Base-by-base conservation (phyloP, 2,329 filamentous ascomycete species). In the Colletotrichum spaethianum region DNA sequence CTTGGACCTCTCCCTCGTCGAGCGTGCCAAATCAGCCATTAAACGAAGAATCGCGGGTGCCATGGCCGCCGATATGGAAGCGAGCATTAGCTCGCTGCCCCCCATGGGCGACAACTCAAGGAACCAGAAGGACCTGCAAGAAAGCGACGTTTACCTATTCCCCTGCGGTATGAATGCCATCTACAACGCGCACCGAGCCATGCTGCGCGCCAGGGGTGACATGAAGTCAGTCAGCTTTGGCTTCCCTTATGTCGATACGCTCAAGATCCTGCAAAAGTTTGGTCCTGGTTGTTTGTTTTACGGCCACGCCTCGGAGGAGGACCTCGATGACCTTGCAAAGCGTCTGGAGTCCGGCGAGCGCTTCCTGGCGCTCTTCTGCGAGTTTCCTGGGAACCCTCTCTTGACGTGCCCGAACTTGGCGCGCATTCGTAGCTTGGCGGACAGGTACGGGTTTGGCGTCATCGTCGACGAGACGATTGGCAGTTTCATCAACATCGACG, bases 391-490 rank as follows among this genome's bases (percentile, higher is more conserved):
- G 42, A 99, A 99, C 79, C 96, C 96, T 5, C 88, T 98, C 18
- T 86, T 99, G 48, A 92, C 91, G 64, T 94, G 94, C 31, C 96
- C 96, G 0, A 92, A 99, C 81, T 88, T 99, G 26, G 84, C 85
- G 72, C 92, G 95, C n/a, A 96, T 99, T 72, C 92, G 93, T 46
- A 80, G 82, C 20, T 84, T 99, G 33, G 95, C 96, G 1, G 91
- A 97, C 79, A 87, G 90, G 74, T 97, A 95, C 82, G 93, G 93
- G 78, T 98, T 99, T 80, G 93, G 92, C 28, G 91, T 98, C 16
- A 93, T 98, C 2, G 90, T 99, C 2, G 96, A 99, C 82, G 96
- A 99, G 82, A 98, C 96, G 0, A 94, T 99, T 72, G 96, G 96
- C 76, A 99, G 96, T 68, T 98, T 98, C 80, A 91, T 97, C 79